These are phyloP conservation scores for Rhodocollybia butyracea DNA, from an alignment of 768 basidiomycete genomes.

Conservation along the genomic window DNA sequence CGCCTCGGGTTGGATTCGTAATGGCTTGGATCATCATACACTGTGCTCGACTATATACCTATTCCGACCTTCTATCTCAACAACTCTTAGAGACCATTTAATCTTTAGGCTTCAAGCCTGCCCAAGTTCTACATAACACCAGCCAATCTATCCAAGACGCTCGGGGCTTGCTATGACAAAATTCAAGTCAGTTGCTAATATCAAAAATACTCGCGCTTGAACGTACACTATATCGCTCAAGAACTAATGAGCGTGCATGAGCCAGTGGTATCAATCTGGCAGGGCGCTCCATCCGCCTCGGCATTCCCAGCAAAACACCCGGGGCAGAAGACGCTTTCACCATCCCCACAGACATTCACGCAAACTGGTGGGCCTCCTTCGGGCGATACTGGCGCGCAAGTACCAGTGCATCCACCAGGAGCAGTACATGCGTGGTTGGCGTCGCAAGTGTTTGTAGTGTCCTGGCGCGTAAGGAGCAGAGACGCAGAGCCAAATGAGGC, in stretches of 20 bases:
- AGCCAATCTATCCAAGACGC: too few species aligned
- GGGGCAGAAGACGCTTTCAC: not conserved
- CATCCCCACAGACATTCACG: not conserved
- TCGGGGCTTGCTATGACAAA: too few species aligned
- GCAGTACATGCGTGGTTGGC: not conserved
- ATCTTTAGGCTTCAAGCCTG: too few species aligned
- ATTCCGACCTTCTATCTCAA: too few species aligned
- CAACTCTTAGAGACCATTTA: too few species aligned
- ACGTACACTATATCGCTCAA: too few species aligned
- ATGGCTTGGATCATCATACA: too few species aligned
- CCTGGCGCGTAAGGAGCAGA: not conserved
- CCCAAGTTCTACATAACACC: too few species aligned
- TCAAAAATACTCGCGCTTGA: too few species aligned
- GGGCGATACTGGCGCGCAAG: not conserved
- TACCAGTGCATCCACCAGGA: not conserved
- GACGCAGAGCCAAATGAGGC: not conserved
- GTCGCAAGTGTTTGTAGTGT: not conserved
- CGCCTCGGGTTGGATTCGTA: constrained; percentile 67
- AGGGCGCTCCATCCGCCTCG: not conserved
- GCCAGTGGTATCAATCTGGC: not conserved
- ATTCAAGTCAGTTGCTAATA: too few species aligned
- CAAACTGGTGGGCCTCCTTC: not conserved
- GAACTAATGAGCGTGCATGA: too few species aligned
- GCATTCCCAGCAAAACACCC: not conserved
- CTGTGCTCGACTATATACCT: too few species aligned